Evolutionary conservation across 352 stramenopile genomes (phyloP), one percentile per base, ranked within the genome.

Genomic region (Globisporangium rhizosaccharum): DNA sequence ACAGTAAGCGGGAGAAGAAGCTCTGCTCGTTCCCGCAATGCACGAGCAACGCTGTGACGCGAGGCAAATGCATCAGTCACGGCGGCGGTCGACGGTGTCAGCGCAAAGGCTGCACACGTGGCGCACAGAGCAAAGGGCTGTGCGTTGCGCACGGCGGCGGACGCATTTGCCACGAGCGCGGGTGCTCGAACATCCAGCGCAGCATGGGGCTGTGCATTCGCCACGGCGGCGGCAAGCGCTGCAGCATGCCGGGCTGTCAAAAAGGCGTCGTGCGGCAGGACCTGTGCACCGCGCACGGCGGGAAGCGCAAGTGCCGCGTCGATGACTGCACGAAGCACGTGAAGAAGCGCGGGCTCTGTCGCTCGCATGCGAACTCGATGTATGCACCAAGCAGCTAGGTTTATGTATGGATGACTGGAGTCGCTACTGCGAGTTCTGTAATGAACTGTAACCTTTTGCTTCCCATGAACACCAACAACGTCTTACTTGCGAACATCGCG

Each of bases 241-340:
- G 87, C 71, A 83, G 75, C 41, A 73, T 92, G 56, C 71, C 83
- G 14, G 82, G 81, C 30, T 94, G 85, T 50, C 76, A 90, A 51
- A 94, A 92, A 56, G 85, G 85, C 20, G 85, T 92, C n/a, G 83
- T 93, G 54, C 82, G 85, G 15, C 85, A 92, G 68, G 84, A 92
- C 47, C 62, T 94, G 62, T 94, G 85, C 69, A 94, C 85, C 26
- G 85, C 84, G 23, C 87, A 96, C 56, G 87, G 87, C 11, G 87
- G 82, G 59, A 92, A 92, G 62, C 80, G 81, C 65, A 92, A 92
- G 65, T 92, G 82, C 56, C 78, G 75, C 30, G 73, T 92, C 41
- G 73, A 83, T 4, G 79, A 89, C 26, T 92, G 82, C 76, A 89
- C 72, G 52, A 92, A 92, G 68, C 82, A 90, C 66, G 82, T 92